Percentiles rank a stretch among this genome's conserved stretches.
phyloP scores from a whole-genome alignment of 2,329 filamentous ascomycete species.

The Arthrobotrys entomopaga region DNA sequence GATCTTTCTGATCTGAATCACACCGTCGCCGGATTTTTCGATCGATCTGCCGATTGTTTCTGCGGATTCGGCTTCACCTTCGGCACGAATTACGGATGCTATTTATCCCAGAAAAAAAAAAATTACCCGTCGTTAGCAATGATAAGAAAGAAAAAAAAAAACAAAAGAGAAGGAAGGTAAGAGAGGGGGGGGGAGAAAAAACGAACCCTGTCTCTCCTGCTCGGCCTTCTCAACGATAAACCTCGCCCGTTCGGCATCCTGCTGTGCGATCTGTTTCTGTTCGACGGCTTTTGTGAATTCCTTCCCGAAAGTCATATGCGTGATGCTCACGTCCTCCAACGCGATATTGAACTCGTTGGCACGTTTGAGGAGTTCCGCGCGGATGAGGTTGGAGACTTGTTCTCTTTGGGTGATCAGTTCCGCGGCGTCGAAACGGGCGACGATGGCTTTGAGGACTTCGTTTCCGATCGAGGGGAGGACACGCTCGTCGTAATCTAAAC shows the following conservation, averaged over 20 bases:
- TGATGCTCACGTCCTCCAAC: slow-evolving; percentile 98
- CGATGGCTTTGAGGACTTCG: slow-evolving; percentile 98
- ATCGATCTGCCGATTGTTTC: slow-evolving; percentile 96
- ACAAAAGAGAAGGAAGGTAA: not conserved
- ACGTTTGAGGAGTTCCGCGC: slow-evolving; percentile 87
- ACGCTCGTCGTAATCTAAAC: slow-evolving; percentile 97
- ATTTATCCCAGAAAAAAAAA: not conserved
- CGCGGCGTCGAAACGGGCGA: slow-evolving; percentile 97
- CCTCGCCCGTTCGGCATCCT: slow-evolving; percentile 94
- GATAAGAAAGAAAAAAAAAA: not conserved
- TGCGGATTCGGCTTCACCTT: slow-evolving; percentile 96
- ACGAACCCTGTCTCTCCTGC: slow-evolving; percentile 95
- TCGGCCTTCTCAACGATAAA: slow-evolving; percentile 99
- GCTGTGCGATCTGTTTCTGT: slow-evolving; percentile 99
- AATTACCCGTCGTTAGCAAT: slow-evolving; percentile 7
- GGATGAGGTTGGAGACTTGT: slow-evolving; percentile 94
- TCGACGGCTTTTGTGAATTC: slow-evolving; percentile 99
- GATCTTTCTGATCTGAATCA: slow-evolving; percentile 96
- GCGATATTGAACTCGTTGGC: slow-evolving; percentile 98
- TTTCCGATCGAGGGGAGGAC: slow-evolving; percentile 98
- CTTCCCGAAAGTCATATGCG: slow-evolving; percentile 99
- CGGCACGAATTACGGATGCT: slow-evolving; percentile 82
- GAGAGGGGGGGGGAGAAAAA: not conserved
- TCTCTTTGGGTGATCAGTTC: slow-evolving; percentile 99
- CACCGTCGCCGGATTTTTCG: slow-evolving; percentile 88